phyloP scores from a whole-genome alignment of 2,329 filamentous ascomycete species.

The Beauveria sp. region DNA sequence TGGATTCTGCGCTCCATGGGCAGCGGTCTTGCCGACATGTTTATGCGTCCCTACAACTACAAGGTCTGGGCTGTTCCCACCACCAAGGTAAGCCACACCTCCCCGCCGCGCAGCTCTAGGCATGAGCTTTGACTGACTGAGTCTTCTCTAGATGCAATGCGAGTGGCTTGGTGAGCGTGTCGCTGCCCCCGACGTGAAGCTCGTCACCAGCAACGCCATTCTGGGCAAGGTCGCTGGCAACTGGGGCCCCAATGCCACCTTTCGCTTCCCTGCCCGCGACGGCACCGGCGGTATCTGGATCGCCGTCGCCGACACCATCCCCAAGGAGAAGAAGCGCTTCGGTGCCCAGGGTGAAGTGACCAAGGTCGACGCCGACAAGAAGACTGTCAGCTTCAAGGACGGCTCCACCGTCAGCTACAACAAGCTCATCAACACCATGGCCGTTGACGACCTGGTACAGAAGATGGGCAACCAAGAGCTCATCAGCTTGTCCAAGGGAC shows the following conservation, averaged over 20 bases:
- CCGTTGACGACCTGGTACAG: conserved; percentile 81
- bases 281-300: conserved; percentile 99
- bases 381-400: conserved; percentile 73
- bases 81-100: conserved; percentile 64
- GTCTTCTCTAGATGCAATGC: conserved; percentile 78
- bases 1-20: conserved; percentile 95
- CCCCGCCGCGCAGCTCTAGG: neutral
- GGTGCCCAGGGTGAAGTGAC: conserved; percentile 77
- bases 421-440: conserved; percentile 91
- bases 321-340: conserved; percentile 84
- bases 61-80: conserved; percentile 99
- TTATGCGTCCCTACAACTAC: conserved; percentile 99
- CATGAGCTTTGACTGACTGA: conserved; percentile 10
- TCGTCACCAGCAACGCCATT: conserved; percentile 87
- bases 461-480: conserved; percentile 84
- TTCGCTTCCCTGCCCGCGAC: conserved; percentile 92
- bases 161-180: conserved; percentile 98
- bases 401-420: conserved; percentile 86
- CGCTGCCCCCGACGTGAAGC: conserved; percentile 91
- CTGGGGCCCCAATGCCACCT: conserved; percentile 97
- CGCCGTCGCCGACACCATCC: conserved; percentile 86
- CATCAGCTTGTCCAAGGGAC: conserved; percentile 72
- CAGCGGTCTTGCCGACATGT: conserved; percentile 80
- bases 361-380: conserved; percentile 79
- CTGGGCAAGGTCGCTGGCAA: conserved; percentile 92